Conservation (phyloP, 352 stramenopile genomes). For the Phytophthora lateralis region DNA sequence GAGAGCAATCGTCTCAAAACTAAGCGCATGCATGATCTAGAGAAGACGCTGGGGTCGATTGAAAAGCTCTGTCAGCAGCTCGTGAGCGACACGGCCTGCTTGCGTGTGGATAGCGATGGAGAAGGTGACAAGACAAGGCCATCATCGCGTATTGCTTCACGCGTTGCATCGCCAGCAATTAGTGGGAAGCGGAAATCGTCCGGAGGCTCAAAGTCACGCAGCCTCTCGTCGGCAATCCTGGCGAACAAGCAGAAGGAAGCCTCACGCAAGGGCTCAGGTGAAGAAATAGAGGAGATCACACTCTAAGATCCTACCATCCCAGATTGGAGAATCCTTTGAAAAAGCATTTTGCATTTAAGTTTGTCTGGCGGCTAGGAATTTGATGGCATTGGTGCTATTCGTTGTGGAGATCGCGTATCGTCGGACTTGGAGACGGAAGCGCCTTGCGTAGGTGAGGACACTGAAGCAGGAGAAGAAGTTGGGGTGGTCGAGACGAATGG, state of each 20-base stretch:
- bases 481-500: constrained; percentile 6
- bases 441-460: neutral
- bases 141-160: constrained; percentile 11
- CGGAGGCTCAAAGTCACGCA: constrained; percentile 19
- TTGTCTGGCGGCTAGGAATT: constrained; percentile 21
- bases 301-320: constrained; percentile 24
- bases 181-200: constrained; percentile 13
- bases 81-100: constrained; percentile 52
- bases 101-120: constrained; percentile 38
- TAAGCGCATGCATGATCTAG: constrained; percentile 60
- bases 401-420: constrained; percentile 33
- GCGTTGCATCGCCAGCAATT: constrained; percentile 10
- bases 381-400: constrained; percentile 7
- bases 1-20: constrained; percentile 67
- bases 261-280: constrained; percentile 19
- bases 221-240: constrained; percentile 40
- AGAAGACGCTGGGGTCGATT: constrained; percentile 61
- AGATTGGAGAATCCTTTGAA: constrained; percentile 6
- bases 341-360: constrained; percentile 4
- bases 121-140: constrained; percentile 16
- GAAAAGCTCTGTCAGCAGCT: constrained; percentile 73
- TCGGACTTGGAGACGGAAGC: constrained; percentile 26
- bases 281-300: constrained; percentile 59
- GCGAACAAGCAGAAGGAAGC: constrained; percentile 42
- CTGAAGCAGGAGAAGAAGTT: neutral